Conservation (phyloP, 2,329 filamentous ascomycete species). For the Trichoderma citrinoviride region DNA sequence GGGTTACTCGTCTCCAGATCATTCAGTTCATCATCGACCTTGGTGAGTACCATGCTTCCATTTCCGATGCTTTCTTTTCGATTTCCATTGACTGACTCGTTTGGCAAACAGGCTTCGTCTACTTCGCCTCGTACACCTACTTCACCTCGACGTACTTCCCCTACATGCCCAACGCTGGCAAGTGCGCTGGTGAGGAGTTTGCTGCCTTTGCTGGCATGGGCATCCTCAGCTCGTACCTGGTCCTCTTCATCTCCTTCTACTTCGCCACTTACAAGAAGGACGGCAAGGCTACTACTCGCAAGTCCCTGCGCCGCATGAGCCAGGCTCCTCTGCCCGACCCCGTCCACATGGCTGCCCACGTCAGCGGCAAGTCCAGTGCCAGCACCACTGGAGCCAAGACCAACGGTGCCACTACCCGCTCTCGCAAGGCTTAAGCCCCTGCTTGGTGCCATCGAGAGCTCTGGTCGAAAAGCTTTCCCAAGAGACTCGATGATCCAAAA, state of each 20-base stretch:
- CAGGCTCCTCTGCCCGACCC: slow-evolving; percentile 68
- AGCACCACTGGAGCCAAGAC: slow-evolving; percentile 56
- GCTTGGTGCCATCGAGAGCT: background rate
- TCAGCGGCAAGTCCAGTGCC: slow-evolving; percentile 50
- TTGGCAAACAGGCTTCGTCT: slow-evolving; percentile 76
- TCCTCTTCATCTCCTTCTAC: slow-evolving; percentile 99
- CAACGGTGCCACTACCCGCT: slow-evolving; percentile 62
- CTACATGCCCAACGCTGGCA: slow-evolving; percentile 77
- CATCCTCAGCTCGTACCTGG: slow-evolving; percentile 90
- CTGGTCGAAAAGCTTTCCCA: background rate
- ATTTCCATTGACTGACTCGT: slow-evolving; percentile 25
- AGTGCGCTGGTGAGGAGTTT: slow-evolving; percentile 94
- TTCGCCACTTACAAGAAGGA: slow-evolving; percentile 92
- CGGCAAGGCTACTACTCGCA: slow-evolving; percentile 78
- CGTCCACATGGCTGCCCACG: slow-evolving; percentile 57
- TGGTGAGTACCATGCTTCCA: slow-evolving; percentile 56
- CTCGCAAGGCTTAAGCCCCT: slow-evolving; percentile 60
- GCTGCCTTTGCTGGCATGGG: slow-evolving; percentile 89
- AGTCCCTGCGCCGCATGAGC: slow-evolving; percentile 65
- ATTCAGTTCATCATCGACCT: slow-evolving; percentile 96
- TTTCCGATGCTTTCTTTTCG: background rate
- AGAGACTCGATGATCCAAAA: background rate
- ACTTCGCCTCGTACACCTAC: slow-evolving; percentile 99
- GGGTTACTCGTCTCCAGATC: slow-evolving; percentile 97
- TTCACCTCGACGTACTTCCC: slow-evolving; percentile 89